These are phyloP conservation scores for Hyaloscypha variabilis DNA, from an alignment of 495 filamentous ascomycete genomes.

Conservation along the genomic window DNA sequence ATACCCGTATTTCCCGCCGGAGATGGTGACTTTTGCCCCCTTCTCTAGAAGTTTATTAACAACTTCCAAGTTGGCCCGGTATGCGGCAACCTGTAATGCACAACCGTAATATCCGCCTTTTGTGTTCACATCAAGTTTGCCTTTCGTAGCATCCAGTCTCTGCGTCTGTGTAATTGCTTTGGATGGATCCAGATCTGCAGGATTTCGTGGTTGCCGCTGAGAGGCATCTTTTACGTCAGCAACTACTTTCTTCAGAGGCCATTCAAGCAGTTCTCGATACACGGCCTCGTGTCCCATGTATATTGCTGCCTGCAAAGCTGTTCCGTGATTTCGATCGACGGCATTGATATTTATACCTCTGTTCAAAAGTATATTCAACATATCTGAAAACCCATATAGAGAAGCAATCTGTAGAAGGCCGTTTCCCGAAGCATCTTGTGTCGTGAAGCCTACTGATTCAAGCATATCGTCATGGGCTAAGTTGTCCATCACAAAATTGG, in stretches of 20 bases:
- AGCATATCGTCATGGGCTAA: constrained; percentile 2
- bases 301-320: constrained; percentile 30
- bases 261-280: constrained; percentile 25
- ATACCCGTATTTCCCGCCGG: constrained; percentile 28
- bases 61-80: not conserved
- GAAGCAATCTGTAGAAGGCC: constrained; percentile 12
- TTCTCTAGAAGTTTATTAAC: constrained; percentile 26
- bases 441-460: constrained; percentile 12
- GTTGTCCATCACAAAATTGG: no score
- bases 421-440: constrained; percentile 5
- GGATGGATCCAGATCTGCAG: no score
- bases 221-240: no score
- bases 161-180: no score
- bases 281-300: constrained; percentile 17
- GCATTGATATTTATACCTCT: constrained; percentile 33
- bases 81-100: constrained; percentile 22
- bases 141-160: no score
- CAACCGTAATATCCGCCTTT: constrained; percentile 11
- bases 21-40: constrained; percentile 31
- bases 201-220: no score
- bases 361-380: constrained; percentile 27
- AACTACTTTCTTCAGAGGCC: not conserved
- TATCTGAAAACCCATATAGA: not conserved
- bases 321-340: constrained; percentile 24
- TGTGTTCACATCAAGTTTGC: constrained; percentile 11